phyloP scores from a whole-genome alignment of 148 eudicot genomes.

The Rhododendron molle region DNA sequence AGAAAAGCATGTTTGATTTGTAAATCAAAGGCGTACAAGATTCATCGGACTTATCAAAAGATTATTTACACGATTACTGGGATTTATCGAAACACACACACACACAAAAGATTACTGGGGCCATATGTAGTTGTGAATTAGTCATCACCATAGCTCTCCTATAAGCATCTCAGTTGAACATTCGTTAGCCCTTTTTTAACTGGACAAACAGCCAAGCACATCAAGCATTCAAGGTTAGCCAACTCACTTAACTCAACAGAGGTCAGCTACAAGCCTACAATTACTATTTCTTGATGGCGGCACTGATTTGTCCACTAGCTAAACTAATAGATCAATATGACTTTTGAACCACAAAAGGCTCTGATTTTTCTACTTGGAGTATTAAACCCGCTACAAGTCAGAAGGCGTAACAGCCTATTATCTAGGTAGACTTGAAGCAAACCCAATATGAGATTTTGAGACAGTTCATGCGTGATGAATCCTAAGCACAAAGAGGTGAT shows the following conservation, averaged over 20 bases:
- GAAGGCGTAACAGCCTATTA: background rate
- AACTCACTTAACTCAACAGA: background rate
- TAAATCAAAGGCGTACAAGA: background rate
- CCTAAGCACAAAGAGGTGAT: background rate
- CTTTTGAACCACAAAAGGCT: background rate
- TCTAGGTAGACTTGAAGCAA: background rate
- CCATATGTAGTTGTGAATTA: background rate
- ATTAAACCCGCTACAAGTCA: background rate
- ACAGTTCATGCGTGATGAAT: background rate
- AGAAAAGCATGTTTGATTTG: background rate
- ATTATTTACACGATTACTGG: background rate
- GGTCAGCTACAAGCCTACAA: background rate
- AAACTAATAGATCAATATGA: background rate
- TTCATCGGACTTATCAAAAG: background rate
- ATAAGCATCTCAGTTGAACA: background rate
- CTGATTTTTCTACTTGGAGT: background rate
- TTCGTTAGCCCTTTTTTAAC: background rate
- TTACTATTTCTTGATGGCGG: background rate
- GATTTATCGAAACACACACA: background rate
- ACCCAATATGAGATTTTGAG: background rate
- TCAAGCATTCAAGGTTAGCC: background rate
- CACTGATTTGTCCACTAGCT: background rate
- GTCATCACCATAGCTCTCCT: background rate
- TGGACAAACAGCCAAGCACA: background rate
- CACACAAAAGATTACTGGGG: background rate